Base-by-base conservation (phyloP, 345 rosid genomes). In the Draba incana region DNA sequence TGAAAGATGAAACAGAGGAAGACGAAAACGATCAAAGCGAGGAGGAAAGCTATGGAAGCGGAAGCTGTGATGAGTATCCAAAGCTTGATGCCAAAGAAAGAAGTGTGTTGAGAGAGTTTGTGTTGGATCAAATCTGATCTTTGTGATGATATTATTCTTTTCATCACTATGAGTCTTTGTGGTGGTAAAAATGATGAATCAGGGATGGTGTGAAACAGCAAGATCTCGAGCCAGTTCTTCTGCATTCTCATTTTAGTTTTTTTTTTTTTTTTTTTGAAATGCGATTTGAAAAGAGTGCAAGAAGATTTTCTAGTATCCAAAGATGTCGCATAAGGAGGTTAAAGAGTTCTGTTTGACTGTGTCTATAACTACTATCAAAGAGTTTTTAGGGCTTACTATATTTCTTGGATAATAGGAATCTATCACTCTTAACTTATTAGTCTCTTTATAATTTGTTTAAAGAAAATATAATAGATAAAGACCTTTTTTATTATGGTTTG, bases 11-110 rank as follows among this genome's bases (percentile, higher is more conserved):
- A 25, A 67, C 72, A 82, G 35, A 82, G 75, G 41, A 65, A 53
- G n/a, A 70, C 14, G 46, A 72, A 7, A 30, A 71, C 12, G 43
- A 83, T 51, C 10, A 80, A n/a, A 3, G 75, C 35, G 6, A 79
- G 10, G 72, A 80, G 14, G n/a, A 80, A 48, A 42, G 55, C 57
- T 16, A 52, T 10, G 41, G 75, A 57, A 16, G 58, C 64, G 16
- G 83, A 53, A 38, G 60, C 64, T 51, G 81, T 56, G 25, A 92
- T 56, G 13, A 84, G 70, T 48, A 92, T 54, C 92, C 86, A 82
- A 52, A 86, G 62, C 41, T 51, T 71, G 68, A 84, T 52, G 39
- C 87, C 88, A 6, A 87, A 81, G 28, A 87, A 71, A 1, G 84
- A 65, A 51, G 84, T 81, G 27, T 72, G 84, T 81, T 52, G 75